phyloP scores from a whole-genome alignment of 805 yeast genomes.

The Yamadazyma nakazawae region DNA sequence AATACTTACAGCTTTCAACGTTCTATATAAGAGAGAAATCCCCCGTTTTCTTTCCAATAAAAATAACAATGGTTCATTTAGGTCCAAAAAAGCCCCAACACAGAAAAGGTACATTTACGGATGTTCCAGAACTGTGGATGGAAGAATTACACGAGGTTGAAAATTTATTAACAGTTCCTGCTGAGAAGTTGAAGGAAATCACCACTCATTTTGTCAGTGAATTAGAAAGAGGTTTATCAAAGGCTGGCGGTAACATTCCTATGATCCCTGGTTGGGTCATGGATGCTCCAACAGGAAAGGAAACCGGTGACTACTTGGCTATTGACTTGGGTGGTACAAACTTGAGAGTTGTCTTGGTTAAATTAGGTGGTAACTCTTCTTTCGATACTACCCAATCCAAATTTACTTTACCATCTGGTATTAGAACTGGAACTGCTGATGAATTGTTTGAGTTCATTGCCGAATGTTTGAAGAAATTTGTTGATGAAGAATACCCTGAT shows the following conservation, averaged over 20 bases:
- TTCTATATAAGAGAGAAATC: not conserved
- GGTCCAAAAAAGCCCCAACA: constrained; percentile 83
- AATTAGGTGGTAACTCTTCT: constrained; percentile 75
- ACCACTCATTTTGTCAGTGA: constrained; percentile 75
- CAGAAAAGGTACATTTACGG: constrained; percentile 61
- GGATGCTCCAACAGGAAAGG: constrained; percentile 90
- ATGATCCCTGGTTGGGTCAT: constrained; percentile 98
- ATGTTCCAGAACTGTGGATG: constrained; percentile 62
- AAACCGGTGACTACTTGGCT: constrained; percentile 85
- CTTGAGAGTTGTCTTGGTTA: constrained; percentile 86
- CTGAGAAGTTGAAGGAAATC: constrained; percentile 59
- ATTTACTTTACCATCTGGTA: constrained; percentile 68
- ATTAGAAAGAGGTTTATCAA: constrained; percentile 74
- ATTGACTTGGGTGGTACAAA: constrained; percentile 98
- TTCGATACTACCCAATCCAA: constrained; percentile 87
- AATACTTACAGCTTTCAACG: constrained; percentile 7
- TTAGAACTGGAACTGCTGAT: constrained; percentile 77
- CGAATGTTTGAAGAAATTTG: constrained; percentile 66
- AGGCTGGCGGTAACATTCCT: constrained; percentile 82
- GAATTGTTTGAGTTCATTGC: constrained; percentile 87
- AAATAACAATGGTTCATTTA: constrained; percentile 64
- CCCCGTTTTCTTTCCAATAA: not conserved
- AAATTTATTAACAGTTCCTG: constrained; percentile 56
- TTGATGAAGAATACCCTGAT: constrained; percentile 63
- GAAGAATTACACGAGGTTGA: constrained; percentile 59